These are phyloP conservation scores for Xylaria sp. DNA, from an alignment of 2,329 filamentous ascomycete species.

Conservation along the genomic window DNA sequence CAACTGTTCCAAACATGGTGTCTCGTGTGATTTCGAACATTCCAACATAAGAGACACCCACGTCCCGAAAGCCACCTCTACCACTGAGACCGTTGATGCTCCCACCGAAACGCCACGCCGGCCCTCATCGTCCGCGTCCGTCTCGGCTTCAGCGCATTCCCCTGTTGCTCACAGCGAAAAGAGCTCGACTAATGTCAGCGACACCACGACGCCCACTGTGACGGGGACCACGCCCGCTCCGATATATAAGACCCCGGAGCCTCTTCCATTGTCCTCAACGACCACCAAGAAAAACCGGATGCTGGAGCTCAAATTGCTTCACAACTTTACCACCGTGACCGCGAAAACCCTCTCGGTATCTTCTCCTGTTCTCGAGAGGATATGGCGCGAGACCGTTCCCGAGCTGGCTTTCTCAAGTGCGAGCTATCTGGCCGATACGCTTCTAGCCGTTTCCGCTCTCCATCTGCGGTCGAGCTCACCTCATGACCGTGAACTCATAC, in stretches of 20 bases:
- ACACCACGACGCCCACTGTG: slow-evolving; percentile 35
- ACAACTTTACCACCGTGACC: slow-evolving; percentile 67
- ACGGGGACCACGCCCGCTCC: slow-evolving; percentile 43
- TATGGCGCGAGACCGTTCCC: slow-evolving; percentile 67
- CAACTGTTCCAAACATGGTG: slow-evolving; percentile 71
- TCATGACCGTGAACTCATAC: slow-evolving; percentile 63
- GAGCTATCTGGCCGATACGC: slow-evolving; percentile 65
- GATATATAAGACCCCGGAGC: slow-evolving; percentile 44
- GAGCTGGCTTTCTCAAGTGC: slow-evolving; percentile 64
- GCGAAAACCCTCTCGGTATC: slow-evolving; percentile 64
- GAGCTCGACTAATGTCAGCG: slow-evolving; percentile 36
- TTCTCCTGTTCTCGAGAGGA: slow-evolving; percentile 56
- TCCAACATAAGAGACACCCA: slow-evolving; percentile 54
- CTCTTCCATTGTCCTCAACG: slow-evolving; percentile 44
- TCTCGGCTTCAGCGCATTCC: slow-evolving; percentile 33
- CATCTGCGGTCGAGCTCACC: slow-evolving; percentile 64
- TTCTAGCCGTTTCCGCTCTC: slow-evolving; percentile 68
- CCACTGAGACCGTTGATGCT: background rate
- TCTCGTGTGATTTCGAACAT: slow-evolving; percentile 68
- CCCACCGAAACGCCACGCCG: slow-evolving; percentile 41
- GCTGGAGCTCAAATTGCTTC: slow-evolving; percentile 67
- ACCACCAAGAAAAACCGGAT: slow-evolving; percentile 52
- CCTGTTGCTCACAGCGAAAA: slow-evolving; percentile 38
- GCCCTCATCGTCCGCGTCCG: slow-evolving; percentile 34
- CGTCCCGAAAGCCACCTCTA: slow-evolving; percentile 32